Evolutionary conservation across 495 filamentous ascomycete species (phyloP).

Genomic region (Penicillium steckii): DNA sequence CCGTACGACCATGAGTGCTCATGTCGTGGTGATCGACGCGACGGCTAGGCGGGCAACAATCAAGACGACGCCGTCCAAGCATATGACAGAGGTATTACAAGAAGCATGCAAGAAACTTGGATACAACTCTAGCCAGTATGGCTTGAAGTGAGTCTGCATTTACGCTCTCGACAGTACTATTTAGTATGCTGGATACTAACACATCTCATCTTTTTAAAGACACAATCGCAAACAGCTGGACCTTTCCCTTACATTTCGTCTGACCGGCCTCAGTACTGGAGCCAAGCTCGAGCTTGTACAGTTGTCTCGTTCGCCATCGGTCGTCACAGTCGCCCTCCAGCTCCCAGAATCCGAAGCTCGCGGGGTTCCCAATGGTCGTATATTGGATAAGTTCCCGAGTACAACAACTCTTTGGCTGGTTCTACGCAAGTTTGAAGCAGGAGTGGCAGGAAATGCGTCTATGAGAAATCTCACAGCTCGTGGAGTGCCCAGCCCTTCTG

Average conservation of each 20-base stretch:
- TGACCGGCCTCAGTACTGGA: conserved; percentile 79
- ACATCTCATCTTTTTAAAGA: conserved; percentile 38
- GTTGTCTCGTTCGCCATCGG: conserved; percentile 74
- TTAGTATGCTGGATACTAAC: conserved; percentile 2
- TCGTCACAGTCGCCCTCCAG: conserved; percentile 82
- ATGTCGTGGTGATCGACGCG: conserved; percentile 83
- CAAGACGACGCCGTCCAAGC: conserved; percentile 77
- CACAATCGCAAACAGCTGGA: conserved; percentile 82
- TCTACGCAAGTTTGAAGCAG: conserved; percentile 81
- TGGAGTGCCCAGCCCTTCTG: conserved; percentile 60
- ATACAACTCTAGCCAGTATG: conserved; percentile 68
- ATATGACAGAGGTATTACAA: conserved; percentile 76
- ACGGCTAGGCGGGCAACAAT: conserved; percentile 70
- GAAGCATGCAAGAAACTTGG: conserved; percentile 83
- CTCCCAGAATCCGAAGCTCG: conserved; percentile 65
- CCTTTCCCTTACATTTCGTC: conserved; percentile 79
- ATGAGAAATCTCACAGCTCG: conserved; percentile 76
- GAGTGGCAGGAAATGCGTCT: conserved; percentile 51
- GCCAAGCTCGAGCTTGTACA: conserved; percentile 92
- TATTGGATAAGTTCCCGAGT: conserved; percentile 80
- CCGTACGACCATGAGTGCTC: conserved; percentile 66
- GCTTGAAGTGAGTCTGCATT: conserved; percentile 64
- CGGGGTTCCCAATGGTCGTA: conserved; percentile 55
- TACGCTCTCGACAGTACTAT: not conserved
- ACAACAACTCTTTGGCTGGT: conserved; percentile 84